A percentile compares a stretch with the other conserved stretches of the same genome.
Conservation (phyloP, 306 rosid genomes). For the Arachis hypogaea region DNA sequence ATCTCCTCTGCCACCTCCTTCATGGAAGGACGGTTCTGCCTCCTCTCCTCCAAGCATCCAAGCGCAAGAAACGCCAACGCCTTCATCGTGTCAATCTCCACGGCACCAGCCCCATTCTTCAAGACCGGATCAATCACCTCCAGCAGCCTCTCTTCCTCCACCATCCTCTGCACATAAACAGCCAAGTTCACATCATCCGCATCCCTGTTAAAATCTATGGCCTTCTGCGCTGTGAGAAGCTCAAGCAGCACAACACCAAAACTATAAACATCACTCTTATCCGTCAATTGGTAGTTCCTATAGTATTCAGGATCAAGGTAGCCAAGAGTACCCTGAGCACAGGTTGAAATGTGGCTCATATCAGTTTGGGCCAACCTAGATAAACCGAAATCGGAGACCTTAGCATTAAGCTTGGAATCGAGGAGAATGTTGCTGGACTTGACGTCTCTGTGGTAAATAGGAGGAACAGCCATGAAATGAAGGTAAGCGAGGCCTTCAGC, state of each 20-base stretch:
- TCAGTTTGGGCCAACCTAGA: slow-evolving; percentile 78
- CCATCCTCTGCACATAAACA: slow-evolving; percentile 63
- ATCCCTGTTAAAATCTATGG: slow-evolving; percentile 66
- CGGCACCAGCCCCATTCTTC: slow-evolving; percentile 52
- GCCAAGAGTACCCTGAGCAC: slow-evolving; percentile 86
- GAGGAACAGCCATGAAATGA: slow-evolving; percentile 76
- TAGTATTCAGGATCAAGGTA: slow-evolving; percentile 78
- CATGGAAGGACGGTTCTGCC: slow-evolving; percentile 90
- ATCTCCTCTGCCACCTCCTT: slow-evolving; percentile 78
- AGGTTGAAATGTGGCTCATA: slow-evolving; percentile 76
- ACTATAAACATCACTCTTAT: slow-evolving; percentile 79
- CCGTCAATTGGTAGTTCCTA: slow-evolving; percentile 67
- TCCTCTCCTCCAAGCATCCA: slow-evolving; percentile 77
- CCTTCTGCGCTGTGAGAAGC: slow-evolving; percentile 71
- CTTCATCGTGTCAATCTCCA: slow-evolving; percentile 77
- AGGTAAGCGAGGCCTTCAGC: slow-evolving; percentile 75
- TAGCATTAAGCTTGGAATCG: slow-evolving; percentile 58
- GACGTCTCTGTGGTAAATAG: slow-evolving; percentile 84
- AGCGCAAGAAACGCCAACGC: slow-evolving; percentile 73
- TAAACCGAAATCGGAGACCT: slow-evolving; percentile 76
- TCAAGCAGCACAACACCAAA: slow-evolving; percentile 75
- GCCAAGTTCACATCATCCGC: slow-evolving; percentile 84
- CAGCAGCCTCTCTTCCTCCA: slow-evolving; percentile 57
- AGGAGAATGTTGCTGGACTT: slow-evolving; percentile 78
- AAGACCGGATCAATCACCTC: slow-evolving; percentile 67